phyloP scores from a whole-genome alignment of 129 eudicot genomes.

The Centrapalus pauciflorus region DNA sequence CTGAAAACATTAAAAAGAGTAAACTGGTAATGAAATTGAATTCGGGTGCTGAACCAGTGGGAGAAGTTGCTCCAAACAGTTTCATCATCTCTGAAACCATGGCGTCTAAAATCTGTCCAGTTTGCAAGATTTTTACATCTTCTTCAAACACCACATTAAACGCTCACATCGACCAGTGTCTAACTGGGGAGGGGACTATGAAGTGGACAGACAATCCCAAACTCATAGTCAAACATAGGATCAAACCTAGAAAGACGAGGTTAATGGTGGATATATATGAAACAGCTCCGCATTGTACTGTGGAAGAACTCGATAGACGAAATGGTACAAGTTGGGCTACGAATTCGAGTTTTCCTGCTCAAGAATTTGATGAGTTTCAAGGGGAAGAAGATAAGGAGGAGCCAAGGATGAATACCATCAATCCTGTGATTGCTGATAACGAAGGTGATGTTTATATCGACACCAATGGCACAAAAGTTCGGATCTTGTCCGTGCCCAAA shows the following conservation, averaged over 20 bases:
- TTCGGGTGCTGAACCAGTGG: constrained; percentile 30
- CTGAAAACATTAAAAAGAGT: constrained; percentile 49
- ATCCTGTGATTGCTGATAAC: constrained; percentile 32
- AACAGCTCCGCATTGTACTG: constrained; percentile 64
- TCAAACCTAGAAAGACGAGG: constrained; percentile 68
- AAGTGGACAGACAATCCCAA: constrained; percentile 45
- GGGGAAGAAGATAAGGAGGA: constrained; percentile 23
- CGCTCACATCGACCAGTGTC: constrained; percentile 95
- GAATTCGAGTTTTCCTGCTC: constrained; percentile 37
- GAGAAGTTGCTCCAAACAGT: constrained; percentile 28
- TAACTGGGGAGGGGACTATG: constrained; percentile 54
- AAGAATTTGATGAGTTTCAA: constrained; percentile 35
- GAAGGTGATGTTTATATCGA: constrained; percentile 83
- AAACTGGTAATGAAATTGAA: constrained; percentile 43
- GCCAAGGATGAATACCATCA: constrained; percentile 12
- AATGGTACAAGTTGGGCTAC: constrained; percentile 85
- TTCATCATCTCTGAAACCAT: constrained; percentile 45
- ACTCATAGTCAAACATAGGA: constrained; percentile 51
- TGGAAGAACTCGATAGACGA: constrained; percentile 89
- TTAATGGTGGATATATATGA: constrained; percentile 62
- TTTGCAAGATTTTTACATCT: constrained; percentile 79
- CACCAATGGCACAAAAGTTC: constrained; percentile 75
- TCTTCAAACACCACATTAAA: constrained; percentile 91
- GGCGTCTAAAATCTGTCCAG: constrained; percentile 86
- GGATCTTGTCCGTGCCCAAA: constrained; percentile 54